phyloP scores from a whole-genome alignment of 805 yeast species.

The Candida vartiovaarae region DNA sequence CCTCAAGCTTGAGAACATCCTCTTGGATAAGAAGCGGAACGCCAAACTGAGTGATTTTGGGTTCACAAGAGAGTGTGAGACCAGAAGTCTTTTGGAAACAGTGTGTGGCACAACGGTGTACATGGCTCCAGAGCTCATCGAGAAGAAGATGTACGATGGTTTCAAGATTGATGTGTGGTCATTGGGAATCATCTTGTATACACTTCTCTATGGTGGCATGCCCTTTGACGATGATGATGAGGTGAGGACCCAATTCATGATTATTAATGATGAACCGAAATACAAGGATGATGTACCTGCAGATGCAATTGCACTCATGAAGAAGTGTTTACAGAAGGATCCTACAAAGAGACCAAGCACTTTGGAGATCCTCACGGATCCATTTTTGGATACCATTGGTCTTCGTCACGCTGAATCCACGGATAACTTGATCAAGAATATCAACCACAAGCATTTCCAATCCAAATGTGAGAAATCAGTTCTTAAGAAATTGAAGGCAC shows the following conservation, averaged over 20 bases:
- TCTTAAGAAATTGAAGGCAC: conserved; percentile 48
- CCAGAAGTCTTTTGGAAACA: conserved; percentile 58
- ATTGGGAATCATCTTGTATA: conserved; percentile 79
- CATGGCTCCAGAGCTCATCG: conserved; percentile 91
- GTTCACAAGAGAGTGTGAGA: conserved; percentile 71
- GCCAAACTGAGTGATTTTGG: conserved; percentile 91
- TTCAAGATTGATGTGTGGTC: conserved; percentile 87
- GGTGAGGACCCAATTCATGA: conserved; percentile 47
- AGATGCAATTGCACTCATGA: conserved; percentile 45
- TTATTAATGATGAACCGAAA: conserved; percentile 58
- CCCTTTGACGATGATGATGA: conserved; percentile 88
- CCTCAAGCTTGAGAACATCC: conserved; percentile 71
- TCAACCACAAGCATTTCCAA: conserved; percentile 39
- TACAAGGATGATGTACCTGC: conserved; percentile 41
- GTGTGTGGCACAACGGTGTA: conserved; percentile 92
- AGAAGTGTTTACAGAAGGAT: conserved; percentile 53
- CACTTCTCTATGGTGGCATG: conserved; percentile 78
- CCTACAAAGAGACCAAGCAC: conserved; percentile 57
- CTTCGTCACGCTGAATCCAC: conserved; percentile 32
- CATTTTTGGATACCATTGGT: conserved; percentile 43
- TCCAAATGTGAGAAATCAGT: conserved; percentile 57
- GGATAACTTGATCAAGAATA: conserved; percentile 29
- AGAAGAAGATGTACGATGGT: conserved; percentile 67
- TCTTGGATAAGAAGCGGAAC: conserved; percentile 47
- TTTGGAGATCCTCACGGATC: conserved; percentile 42